A percentile compares a stretch with the other conserved stretches of the same genome.
These are phyloP conservation scores for Nicotiana obtusifolia DNA, from an alignment of 257 asterid genomes.

Conservation along the genomic window DNA sequence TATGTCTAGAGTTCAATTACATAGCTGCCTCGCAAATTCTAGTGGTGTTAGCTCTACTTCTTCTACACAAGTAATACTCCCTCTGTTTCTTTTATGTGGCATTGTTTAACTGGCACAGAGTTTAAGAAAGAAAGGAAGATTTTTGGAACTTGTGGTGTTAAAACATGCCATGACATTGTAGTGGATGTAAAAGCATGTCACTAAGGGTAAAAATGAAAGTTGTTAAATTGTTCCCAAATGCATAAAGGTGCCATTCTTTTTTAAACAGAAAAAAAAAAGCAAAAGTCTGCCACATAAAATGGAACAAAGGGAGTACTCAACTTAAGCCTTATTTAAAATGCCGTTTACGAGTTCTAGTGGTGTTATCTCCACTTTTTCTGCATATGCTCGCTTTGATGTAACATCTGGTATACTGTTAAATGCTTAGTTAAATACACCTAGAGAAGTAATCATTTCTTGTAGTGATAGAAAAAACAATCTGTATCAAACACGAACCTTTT, in stretches of 20 bases:
- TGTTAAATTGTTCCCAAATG: neutral
- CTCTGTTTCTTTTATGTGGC: neutral
- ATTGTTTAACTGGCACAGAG: neutral
- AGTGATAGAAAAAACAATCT: neutral
- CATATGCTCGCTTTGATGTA: neutral
- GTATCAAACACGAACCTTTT: neutral
- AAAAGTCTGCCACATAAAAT: neutral
- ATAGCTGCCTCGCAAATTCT: neutral
- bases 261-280: neutral
- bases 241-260: neutral
- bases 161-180: neutral
- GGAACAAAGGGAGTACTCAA: neutral
- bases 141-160: neutral
- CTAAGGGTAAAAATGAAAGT: conserved; percentile 3
- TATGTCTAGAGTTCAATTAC: neutral
- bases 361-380: neutral
- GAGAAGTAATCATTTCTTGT: neutral
- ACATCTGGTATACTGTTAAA: neutral
- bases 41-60: neutral
- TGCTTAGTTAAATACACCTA: neutral
- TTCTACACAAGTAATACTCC: neutral
- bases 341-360: neutral
- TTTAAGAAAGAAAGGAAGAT: neutral
- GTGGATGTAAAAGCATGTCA: neutral
- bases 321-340: neutral